Evolutionary conservation across 2,329 filamentous ascomycete species (phyloP).

Genomic region (Pestalotiopsis sp.): DNA sequence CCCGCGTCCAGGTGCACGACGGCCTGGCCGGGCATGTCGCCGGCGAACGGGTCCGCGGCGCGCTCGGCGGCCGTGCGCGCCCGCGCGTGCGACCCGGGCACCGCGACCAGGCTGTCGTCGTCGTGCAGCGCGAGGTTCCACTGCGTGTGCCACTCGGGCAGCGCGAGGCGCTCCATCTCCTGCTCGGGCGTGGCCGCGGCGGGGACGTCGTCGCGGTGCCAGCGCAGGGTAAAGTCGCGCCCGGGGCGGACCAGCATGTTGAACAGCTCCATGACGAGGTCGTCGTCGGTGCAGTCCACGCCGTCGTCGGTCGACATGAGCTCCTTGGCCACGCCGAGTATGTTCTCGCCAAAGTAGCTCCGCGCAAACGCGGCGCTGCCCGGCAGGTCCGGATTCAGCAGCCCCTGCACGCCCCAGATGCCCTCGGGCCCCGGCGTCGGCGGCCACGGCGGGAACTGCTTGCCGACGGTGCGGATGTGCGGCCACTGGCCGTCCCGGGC

Average conservation of each 20-base stretch:
- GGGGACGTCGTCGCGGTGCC: conserved; percentile 84
- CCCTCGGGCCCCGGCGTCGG: conserved; percentile 54
- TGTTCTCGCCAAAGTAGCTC: conserved; percentile 69
- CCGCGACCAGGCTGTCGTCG: conserved; percentile 71
- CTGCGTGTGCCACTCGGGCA: conserved; percentile 73
- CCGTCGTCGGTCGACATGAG: conserved; percentile 51
- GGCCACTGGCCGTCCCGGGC: conserved; percentile 77
- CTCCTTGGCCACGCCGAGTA: conserved; percentile 64
- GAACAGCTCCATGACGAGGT: conserved; percentile 83
- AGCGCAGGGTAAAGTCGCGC: conserved; percentile 70
- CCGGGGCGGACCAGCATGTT: conserved; percentile 81
- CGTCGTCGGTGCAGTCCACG: conserved; percentile 50
- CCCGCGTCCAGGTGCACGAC: conserved; percentile 68
- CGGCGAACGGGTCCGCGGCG: conserved; percentile 63
- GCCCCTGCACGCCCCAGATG: conserved; percentile 89
- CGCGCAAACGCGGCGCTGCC: conserved; percentile 61
- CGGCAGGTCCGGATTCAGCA: conserved; percentile 72
- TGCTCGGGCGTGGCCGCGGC: conserved; percentile 65
- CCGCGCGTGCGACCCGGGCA: conserved; percentile 74
- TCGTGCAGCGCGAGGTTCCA: conserved; percentile 80
- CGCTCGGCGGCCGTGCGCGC: conserved; percentile 71
- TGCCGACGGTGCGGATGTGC: conserved; percentile 78
- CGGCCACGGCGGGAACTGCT: conserved; percentile 88
- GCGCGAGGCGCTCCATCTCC: conserved; percentile 60
- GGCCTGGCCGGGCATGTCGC: conserved; percentile 61